A percentile compares a stretch with the other conserved stretches of the same genome.
Evolutionary conservation across 2,329 filamentous ascomycete species (phyloP).

Genomic region (Hypoxylon rubiginosum): DNA sequence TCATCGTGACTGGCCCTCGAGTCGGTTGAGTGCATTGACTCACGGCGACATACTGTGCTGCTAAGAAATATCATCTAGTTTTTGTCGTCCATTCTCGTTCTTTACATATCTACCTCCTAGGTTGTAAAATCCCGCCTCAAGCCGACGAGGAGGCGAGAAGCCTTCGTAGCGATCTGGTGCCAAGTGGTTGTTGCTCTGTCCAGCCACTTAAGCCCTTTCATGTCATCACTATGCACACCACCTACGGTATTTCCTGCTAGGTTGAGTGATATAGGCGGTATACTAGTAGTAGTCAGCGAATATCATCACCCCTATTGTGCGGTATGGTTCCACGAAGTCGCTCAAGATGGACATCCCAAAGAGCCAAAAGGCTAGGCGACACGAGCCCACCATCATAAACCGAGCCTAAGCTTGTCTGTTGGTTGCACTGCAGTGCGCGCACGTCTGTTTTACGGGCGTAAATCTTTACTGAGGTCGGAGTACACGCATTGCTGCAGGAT

Average conservation of each 20-base stretch:
- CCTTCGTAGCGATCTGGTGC: not conserved
- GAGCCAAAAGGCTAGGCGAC: conserved; percentile 14
- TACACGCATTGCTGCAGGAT: conserved; percentile 54
- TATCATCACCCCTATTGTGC: not conserved
- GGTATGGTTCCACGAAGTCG: conserved; percentile 15
- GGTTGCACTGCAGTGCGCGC: conserved; percentile 44
- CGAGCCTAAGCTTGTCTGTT: conserved; percentile 39
- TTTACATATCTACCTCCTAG: too few relatives aligned
- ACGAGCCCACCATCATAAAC: conserved; percentile 25
- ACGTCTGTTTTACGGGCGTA: conserved; percentile 51
- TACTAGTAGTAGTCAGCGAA: not conserved
- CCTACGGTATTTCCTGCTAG: not conserved
- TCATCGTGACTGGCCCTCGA: conserved; percentile 28
- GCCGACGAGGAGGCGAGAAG: not conserved
- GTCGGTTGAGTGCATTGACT: conserved; percentile 41
- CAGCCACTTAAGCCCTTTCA: not conserved
- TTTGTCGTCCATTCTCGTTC: not conserved
- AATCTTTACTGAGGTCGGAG: conserved; percentile 46
- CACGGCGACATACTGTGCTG: conserved; percentile 36
- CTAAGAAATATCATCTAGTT: conserved; percentile 19
- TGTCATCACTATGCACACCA: not conserved
- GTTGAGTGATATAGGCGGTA: not conserved
- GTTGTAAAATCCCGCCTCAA: not conserved
- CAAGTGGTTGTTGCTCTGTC: not conserved
- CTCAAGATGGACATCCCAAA: conserved; percentile 14